Percentiles rank a stretch among this genome's conserved stretches.
Conservation (phyloP, 495 filamentous ascomycete species). For the Podospora sp. region DNA sequence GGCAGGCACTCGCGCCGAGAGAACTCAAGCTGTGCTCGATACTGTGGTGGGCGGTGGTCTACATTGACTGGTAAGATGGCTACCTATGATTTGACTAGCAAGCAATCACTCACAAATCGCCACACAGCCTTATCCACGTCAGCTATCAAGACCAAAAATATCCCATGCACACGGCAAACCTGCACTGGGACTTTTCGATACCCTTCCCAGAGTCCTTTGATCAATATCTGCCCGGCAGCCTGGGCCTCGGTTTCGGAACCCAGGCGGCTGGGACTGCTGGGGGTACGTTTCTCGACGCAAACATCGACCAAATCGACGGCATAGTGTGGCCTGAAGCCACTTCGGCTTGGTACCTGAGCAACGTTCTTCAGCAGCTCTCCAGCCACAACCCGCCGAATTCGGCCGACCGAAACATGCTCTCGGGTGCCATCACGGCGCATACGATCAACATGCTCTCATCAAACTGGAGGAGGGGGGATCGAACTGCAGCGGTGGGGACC, state of each 20-base stretch:
- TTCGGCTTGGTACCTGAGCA: slow-evolving; percentile 33
- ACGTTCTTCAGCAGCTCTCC: slow-evolving; percentile 28
- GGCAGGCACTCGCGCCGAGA: slow-evolving; percentile 17
- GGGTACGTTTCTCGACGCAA: slow-evolving; percentile 22
- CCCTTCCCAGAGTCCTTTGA: slow-evolving; percentile 33
- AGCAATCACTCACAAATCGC: neutral
- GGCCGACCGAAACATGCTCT: slow-evolving; percentile 22
- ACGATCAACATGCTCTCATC: slow-evolving; percentile 15
- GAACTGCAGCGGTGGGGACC: slow-evolving; percentile 30
- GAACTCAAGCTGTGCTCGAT: slow-evolving; percentile 34
- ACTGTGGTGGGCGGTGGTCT: slow-evolving; percentile 39
- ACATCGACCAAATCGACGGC: slow-evolving; percentile 26
- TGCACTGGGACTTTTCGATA: slow-evolving; percentile 22
- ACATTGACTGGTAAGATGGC: slow-evolving; percentile 33
- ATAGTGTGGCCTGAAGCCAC: slow-evolving; percentile 33
- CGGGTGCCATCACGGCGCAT: slow-evolving; percentile 25
- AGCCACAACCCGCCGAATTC: slow-evolving; percentile 13
- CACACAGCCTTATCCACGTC: slow-evolving; percentile 29
- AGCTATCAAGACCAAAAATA: slow-evolving; percentile 33
- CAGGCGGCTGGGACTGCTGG: neutral
- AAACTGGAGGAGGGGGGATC: slow-evolving; percentile 25
- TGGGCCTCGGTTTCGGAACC: slow-evolving; percentile 15
- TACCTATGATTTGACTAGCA: too few relatives aligned
- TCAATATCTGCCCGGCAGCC: slow-evolving; percentile 22
- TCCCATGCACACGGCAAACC: slow-evolving; percentile 30